These are phyloP conservation scores for Ogataea pignaliae DNA, from an alignment of 805 yeast species.

Conservation along the genomic window DNA sequence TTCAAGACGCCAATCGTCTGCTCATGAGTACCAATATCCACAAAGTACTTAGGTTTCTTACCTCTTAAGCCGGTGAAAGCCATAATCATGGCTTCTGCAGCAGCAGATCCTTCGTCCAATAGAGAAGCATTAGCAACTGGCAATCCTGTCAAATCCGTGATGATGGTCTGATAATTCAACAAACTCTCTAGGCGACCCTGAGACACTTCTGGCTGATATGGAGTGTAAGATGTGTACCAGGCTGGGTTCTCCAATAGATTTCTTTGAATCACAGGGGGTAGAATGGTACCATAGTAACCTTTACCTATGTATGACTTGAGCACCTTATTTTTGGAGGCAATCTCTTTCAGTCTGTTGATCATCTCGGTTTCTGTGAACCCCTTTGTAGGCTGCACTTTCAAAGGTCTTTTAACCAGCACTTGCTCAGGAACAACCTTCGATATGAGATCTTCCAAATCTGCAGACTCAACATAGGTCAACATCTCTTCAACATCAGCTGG, in stretches of 20 bases:
- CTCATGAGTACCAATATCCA: slow-evolving; percentile 73
- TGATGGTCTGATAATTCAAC: slow-evolving; percentile 88
- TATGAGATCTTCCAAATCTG: slow-evolving; percentile 67
- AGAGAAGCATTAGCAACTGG: slow-evolving; percentile 94
- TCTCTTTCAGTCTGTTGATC: slow-evolving; percentile 56
- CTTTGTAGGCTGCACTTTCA: slow-evolving; percentile 59
- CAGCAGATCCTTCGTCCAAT: slow-evolving; percentile 95
- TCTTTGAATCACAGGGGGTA: slow-evolving; percentile 92
- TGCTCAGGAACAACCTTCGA: slow-evolving; percentile 70
- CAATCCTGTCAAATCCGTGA: slow-evolving; percentile 87
- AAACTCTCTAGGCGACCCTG: slow-evolving; percentile 93
- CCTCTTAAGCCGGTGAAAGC: slow-evolving; percentile 63
- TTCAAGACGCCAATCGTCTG: slow-evolving; percentile 79
- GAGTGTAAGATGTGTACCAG: slow-evolving; percentile 98
- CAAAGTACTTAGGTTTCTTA: slow-evolving; percentile 63
- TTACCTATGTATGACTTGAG: slow-evolving; percentile 81
- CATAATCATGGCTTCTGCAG: slow-evolving; percentile 93
- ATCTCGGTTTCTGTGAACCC: slow-evolving; percentile 84
- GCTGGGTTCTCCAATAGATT: slow-evolving; percentile 90
- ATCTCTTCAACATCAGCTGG: slow-evolving; percentile 58
- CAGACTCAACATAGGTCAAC: slow-evolving; percentile 62
- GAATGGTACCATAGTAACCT: slow-evolving; percentile 86
- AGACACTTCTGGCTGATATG: slow-evolving; percentile 96
- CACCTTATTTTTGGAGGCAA: slow-evolving; percentile 74
- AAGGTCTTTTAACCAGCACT: slow-evolving; percentile 63